These are phyloP conservation scores for Phytopythium sindhum DNA, from an alignment of 352 stramenopile species.

Conservation along the genomic window DNA sequence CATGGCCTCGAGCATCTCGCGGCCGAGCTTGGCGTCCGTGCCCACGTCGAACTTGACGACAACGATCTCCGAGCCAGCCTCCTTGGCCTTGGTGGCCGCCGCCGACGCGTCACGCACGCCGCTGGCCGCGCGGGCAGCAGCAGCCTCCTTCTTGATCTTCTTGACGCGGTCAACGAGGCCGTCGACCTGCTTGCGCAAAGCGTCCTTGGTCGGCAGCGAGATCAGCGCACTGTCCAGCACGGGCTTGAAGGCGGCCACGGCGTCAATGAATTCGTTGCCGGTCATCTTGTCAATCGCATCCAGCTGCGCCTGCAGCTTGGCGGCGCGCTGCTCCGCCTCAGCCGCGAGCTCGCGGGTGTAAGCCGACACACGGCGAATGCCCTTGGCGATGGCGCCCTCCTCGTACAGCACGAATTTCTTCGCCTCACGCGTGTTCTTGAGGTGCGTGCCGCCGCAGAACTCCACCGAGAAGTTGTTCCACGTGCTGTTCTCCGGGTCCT, in stretches of 20 bases:
- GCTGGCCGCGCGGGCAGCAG: conserved; percentile 61
- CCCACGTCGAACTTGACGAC: conserved; percentile 92
- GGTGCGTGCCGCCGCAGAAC: conserved; percentile 81
- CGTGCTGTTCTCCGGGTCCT: conserved; percentile 85
- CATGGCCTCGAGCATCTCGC: conserved; percentile 94
- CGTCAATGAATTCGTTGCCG: conserved; percentile 76
- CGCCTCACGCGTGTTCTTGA: conserved; percentile 33
- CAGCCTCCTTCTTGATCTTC: conserved; percentile 78
- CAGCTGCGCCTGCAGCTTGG: conserved; percentile 67
- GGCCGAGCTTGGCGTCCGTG: conserved; percentile 93
- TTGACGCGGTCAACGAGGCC: conserved; percentile 72
- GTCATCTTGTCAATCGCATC: conserved; percentile 68
- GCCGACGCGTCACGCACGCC: conserved; percentile 57
- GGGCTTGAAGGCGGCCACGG: conserved; percentile 90
- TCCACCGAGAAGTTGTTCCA: conserved; percentile 86
- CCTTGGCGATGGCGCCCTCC: conserved; percentile 71
- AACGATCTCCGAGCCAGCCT: conserved; percentile 62
- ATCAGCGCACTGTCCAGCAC: conserved; percentile 88
- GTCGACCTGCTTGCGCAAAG: conserved; percentile 72
- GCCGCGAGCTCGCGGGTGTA: conserved; percentile 47
- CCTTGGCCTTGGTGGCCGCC: conserved; percentile 55
- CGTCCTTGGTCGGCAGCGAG: conserved; percentile 89
- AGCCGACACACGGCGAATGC: conserved; percentile 70
- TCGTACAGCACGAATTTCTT: conserved; percentile 75
- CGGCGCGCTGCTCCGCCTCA: conserved; percentile 57